Percentiles rank a stretch among this genome's conserved stretches.
Evolutionary conservation across 495 filamentous ascomycete genomes (phyloP).

Genomic region (Symbiotaphrina buchneri): DNA sequence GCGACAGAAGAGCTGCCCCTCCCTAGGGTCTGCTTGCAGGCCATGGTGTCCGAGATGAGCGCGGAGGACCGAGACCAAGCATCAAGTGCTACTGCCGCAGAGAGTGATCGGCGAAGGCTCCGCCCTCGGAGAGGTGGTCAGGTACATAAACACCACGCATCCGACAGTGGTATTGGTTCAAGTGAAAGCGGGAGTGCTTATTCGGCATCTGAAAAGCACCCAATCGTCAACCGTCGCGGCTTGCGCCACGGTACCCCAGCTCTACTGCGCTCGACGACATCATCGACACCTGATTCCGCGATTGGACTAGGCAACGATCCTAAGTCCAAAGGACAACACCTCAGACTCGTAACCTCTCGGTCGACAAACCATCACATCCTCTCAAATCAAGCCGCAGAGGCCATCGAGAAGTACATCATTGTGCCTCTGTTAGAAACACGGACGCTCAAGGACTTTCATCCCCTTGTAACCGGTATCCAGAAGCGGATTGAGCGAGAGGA

Average conservation of each 20-base stretch:
- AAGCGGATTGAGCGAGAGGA: conserved; percentile 54
- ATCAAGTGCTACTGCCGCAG: background rate
- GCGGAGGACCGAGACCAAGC: background rate
- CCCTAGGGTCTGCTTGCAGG: conserved; percentile 4
- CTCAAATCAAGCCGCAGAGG: conserved; percentile 15
- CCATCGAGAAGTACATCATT: conserved; percentile 33
- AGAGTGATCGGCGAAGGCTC: background rate
- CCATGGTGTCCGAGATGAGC: conserved; percentile 3
- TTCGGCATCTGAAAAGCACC: conserved; percentile 8
- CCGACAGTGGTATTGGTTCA: conserved; percentile 32
- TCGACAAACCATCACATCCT: conserved; percentile 6
- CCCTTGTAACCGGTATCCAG: conserved; percentile 51
- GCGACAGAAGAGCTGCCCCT: conserved; percentile 10
- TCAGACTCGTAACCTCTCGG: background rate
- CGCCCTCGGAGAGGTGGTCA: conserved; percentile 5
- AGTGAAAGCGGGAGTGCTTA: conserved; percentile 18
- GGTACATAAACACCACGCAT: conserved; percentile 16
- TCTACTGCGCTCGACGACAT: conserved; percentile 1
- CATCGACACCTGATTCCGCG: background rate
- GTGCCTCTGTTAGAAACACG: conserved; percentile 29
- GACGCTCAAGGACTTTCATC: conserved; percentile 51
- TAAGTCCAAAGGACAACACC: background rate
- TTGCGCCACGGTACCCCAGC: background rate
- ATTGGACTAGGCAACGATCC: background rate
- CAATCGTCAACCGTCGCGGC: background rate